Base-by-base conservation (phyloP, 1,284 basidiomycete genomes). In the Earliella scabrosa region DNA sequence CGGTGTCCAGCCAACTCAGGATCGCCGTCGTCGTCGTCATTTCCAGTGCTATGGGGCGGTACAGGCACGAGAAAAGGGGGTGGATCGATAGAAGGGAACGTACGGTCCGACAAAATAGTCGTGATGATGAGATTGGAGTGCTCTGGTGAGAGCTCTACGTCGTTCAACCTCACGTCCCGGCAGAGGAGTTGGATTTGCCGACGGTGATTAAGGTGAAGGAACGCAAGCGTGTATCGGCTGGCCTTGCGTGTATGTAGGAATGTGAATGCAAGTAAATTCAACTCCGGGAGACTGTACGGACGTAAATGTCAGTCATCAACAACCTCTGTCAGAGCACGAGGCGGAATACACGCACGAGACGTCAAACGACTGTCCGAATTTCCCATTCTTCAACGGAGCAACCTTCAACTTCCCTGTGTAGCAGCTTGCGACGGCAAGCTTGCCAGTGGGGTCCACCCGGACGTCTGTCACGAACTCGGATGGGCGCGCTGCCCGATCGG, bases 391-490 rank as follows among this genome's bases (percentile, higher is more conserved):
- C 20, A 91, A 68, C 8, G 67, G 68, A 18, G 93, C 68, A 11
- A 88, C 73, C 66, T 83, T 90, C 35, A 93, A 75, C 65, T 83
- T 89, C 36, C 87, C 87, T 0, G 76, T 74, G 65, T 90, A 92
- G 59, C 83, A 82, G 69, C 82, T 85, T 21, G 81, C 81, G 16
- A 88, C 73, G 1, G 82, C 86, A n/a, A 87, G 52, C 24, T 75
- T 71, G n/a, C 87, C 86, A 5, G 78, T 78, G 1, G 82, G 82
- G 65, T 88, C 78, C 14, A 92, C 77, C 21, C 86, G 65, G 11
- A 89, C 73, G 61, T 86, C 81, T 36, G 82, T 86, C 65, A 83
- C 85, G 69, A 85, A 89, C 68, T 92, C 90, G 10, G 87, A 80
- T 4, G 75, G 73, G 14, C 86, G 79, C 34, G 80, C 76, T 48